These are phyloP conservation scores for Draba incana DNA, from an alignment of 345 rosid species.

Conservation along the genomic window DNA sequence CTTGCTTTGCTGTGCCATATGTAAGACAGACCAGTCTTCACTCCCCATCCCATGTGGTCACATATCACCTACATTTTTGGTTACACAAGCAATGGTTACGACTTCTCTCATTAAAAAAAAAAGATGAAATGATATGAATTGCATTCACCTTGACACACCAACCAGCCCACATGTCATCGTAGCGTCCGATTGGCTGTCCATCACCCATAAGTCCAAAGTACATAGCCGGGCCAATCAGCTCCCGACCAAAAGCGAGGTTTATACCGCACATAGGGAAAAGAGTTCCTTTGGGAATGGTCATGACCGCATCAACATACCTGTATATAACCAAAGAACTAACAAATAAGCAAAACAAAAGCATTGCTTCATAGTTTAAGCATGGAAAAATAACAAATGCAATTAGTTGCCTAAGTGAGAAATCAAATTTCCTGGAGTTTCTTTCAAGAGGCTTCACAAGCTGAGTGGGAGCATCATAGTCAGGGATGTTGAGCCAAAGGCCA, in stretches of 20 bases:
- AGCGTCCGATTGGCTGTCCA: conserved; percentile 42
- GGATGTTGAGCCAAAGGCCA: conserved; percentile 94
- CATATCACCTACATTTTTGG: conserved; percentile 62
- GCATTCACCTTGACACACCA: conserved; percentile 41
- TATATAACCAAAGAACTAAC: conserved; percentile 15
- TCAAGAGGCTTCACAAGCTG: conserved; percentile 92
- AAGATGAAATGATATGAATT: neutral
- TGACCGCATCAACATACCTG: conserved; percentile 81
- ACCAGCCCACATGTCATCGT: conserved; percentile 43
- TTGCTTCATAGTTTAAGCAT: neutral
- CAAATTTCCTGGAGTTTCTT: conserved; percentile 66
- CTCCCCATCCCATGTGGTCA: conserved; percentile 80
- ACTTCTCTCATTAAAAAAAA: neutral
- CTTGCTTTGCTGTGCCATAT: conserved; percentile 94
- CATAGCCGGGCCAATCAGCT: conserved; percentile 53
- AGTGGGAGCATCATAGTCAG: conserved; percentile 92
- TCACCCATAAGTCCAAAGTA: conserved; percentile 47
- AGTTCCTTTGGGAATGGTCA: conserved; percentile 85
- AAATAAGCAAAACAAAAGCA: conserved; percentile 22
- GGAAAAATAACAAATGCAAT: neutral
- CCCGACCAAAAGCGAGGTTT: conserved; percentile 77
- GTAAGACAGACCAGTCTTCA: conserved; percentile 87
- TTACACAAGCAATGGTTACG: neutral
- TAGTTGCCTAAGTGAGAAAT: conserved; percentile 16
- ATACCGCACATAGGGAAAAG: conserved; percentile 93